These are phyloP conservation scores for Prunus campanulata DNA, from an alignment of 306 rosid genomes.

Conservation along the genomic window DNA sequence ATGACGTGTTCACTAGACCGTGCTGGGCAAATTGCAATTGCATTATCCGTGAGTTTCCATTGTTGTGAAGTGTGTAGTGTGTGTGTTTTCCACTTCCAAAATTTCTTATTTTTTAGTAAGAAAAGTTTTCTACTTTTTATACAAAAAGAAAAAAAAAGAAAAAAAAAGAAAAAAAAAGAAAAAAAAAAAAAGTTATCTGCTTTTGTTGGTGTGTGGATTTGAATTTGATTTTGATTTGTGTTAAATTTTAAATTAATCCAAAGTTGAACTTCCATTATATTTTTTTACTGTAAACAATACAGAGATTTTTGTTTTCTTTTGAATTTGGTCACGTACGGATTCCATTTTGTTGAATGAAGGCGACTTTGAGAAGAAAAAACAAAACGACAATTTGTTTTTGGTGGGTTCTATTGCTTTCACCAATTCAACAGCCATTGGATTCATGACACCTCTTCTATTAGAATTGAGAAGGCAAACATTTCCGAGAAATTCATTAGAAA, in stretches of 20 bases:
- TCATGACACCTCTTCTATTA: neutral
- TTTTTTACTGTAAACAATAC: no score
- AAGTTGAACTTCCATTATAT: no score
- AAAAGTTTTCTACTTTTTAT: neutral
- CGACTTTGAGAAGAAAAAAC: neutral
- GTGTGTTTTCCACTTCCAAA: slow-evolving; percentile 7
- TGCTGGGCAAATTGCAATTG: neutral
- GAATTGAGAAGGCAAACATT: neutral
- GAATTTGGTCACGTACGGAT: neutral
- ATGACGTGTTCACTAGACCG: neutral
- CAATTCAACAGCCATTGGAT: neutral
- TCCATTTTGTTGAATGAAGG: neutral
- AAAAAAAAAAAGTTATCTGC: neutral
- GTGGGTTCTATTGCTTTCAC: neutral
- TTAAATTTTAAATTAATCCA: neutral
- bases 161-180: neutral
- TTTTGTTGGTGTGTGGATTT: neutral
- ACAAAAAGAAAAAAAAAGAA: neutral
- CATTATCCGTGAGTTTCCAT: neutral
- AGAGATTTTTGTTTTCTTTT: neutral
- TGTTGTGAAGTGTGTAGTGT: neutral
- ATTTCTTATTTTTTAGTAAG: no score
- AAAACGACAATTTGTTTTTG: neutral
- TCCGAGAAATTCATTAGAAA: no score
- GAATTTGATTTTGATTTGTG: neutral